Evolutionary conservation across 257 asterid species (phyloP).

Genomic region (Thymus mandschuricus): DNA sequence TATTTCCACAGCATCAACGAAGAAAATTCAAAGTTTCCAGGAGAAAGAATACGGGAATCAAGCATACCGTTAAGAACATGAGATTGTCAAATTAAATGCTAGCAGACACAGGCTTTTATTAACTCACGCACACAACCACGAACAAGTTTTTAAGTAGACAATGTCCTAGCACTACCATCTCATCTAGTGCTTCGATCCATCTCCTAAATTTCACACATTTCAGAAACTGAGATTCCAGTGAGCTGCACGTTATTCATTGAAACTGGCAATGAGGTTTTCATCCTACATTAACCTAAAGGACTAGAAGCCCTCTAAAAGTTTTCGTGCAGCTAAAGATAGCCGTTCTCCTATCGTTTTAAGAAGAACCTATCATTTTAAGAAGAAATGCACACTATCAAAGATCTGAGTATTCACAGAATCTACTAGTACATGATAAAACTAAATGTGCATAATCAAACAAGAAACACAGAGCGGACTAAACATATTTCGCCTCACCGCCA

Average conservation of each 20-base stretch:
- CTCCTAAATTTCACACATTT: neutral
- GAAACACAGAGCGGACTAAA: neutral
- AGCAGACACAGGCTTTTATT: neutral
- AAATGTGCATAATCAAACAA: neutral
- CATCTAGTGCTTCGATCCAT: neutral
- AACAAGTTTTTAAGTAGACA: neutral
- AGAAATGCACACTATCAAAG: no score
- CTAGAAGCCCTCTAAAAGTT: neutral
- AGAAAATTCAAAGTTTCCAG: neutral
- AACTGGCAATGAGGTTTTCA: neutral
- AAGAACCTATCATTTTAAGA: no score
- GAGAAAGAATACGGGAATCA: slow-evolving; percentile 14
- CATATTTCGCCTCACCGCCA: slow-evolving; percentile 59
- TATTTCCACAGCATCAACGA: neutral
- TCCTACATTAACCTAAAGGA: neutral
- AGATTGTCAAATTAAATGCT: neutral
- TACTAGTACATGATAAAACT: neutral
- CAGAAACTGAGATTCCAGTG: neutral
- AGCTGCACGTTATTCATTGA: neutral
- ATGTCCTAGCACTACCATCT: neutral
- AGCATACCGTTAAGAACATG: neutral
- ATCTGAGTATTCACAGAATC: neutral
- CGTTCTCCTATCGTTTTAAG: neutral
- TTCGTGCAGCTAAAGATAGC: neutral
- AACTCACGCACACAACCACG: neutral